Evolutionary conservation across 1,284 basidiomycete genomes (phyloP).

Genomic region (Sporisorium graminicola): DNA sequence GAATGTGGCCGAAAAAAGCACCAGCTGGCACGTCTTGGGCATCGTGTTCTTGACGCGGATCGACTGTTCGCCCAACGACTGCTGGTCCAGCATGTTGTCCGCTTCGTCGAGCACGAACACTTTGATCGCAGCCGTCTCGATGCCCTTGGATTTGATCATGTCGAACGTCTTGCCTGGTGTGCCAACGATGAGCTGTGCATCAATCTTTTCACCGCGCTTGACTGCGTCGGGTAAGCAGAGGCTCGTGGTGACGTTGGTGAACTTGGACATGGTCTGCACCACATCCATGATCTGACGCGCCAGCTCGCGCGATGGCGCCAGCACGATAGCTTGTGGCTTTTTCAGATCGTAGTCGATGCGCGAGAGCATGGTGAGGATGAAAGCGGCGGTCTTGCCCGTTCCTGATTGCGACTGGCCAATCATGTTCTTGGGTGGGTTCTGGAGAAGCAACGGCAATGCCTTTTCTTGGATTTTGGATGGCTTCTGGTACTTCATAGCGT

Average conservation of each 20-base stretch:
- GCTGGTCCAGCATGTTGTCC: constrained; percentile 97
- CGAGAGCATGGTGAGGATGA: constrained; percentile 96
- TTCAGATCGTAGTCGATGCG: constrained; percentile 86
- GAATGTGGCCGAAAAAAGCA: constrained; percentile 98
- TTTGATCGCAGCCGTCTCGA: constrained; percentile 82
- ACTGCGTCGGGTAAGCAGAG: constrained; percentile 88
- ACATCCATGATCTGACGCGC: constrained; percentile 98
- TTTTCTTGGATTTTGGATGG: constrained; percentile 99
- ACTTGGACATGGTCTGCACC: constrained; percentile 93
- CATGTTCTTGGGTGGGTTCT: constrained; percentile 95
- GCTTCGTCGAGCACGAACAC: constrained; percentile 98
- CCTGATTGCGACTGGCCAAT: constrained; percentile 99
- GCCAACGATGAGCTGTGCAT: constrained; percentile 92
- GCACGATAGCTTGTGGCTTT: constrained; percentile 77
- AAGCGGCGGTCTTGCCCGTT: constrained; percentile 98
- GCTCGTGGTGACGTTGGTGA: constrained; percentile 89
- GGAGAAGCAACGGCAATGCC: constrained; percentile 89
- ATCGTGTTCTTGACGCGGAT: constrained; percentile 88
- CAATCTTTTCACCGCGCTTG: constrained; percentile 79
- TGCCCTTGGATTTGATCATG: constrained; percentile 73
- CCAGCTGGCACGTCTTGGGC: constrained; percentile 81
- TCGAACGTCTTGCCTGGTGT: constrained; percentile 96
- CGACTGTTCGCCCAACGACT: constrained; percentile 96
- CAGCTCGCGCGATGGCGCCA: constrained; percentile 87
- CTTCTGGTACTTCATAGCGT: constrained; percentile 95